These are phyloP conservation scores for Pichia sp. DNA, from an alignment of 1,139 yeast species.

Conservation along the genomic window DNA sequence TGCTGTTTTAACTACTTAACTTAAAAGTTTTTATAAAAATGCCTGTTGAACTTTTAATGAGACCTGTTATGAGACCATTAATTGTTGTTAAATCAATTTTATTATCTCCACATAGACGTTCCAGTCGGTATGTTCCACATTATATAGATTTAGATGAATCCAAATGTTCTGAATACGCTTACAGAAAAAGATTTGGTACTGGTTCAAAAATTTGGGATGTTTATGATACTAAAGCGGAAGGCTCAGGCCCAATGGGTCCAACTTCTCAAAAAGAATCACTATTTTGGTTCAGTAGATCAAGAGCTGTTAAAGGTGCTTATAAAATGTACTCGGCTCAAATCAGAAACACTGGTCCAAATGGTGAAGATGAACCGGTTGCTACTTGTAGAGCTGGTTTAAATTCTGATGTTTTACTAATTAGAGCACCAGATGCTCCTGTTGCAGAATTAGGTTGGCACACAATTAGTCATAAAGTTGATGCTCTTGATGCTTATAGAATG, in stretches of 20 bases:
- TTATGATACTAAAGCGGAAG: slow-evolving; percentile 36
- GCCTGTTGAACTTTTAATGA: slow-evolving; percentile 54
- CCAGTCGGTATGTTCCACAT: slow-evolving; percentile 50
- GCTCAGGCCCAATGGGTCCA: slow-evolving; percentile 33
- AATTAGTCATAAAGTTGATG: slow-evolving; percentile 54
- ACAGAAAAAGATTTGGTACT: slow-evolving; percentile 50
- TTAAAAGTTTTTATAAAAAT: slow-evolving; percentile 25
- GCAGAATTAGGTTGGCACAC: slow-evolving; percentile 62
- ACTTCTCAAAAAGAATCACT: slow-evolving; percentile 36
- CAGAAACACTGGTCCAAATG: slow-evolving; percentile 37
- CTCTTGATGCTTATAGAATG: slow-evolving; percentile 51
- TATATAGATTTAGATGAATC: slow-evolving; percentile 38
- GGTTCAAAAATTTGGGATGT: slow-evolving; percentile 54
- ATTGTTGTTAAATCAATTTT: slow-evolving; percentile 48
- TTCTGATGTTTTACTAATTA: slow-evolving; percentile 48
- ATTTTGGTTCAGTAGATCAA: slow-evolving; percentile 49
- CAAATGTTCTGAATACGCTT: slow-evolving; percentile 36
- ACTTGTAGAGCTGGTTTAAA: slow-evolving; percentile 53
- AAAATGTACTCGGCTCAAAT: slow-evolving; percentile 43
- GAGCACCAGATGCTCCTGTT: slow-evolving; percentile 42
- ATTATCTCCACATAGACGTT: slow-evolving; percentile 52
- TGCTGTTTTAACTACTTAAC: not conserved
- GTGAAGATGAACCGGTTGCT: slow-evolving; percentile 52
- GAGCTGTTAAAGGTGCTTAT: slow-evolving; percentile 61
- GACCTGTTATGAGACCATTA: slow-evolving; percentile 55